Conservation (phyloP, 768 basidiomycete genomes). For the Pulveroboletus ravenelii region DNA sequence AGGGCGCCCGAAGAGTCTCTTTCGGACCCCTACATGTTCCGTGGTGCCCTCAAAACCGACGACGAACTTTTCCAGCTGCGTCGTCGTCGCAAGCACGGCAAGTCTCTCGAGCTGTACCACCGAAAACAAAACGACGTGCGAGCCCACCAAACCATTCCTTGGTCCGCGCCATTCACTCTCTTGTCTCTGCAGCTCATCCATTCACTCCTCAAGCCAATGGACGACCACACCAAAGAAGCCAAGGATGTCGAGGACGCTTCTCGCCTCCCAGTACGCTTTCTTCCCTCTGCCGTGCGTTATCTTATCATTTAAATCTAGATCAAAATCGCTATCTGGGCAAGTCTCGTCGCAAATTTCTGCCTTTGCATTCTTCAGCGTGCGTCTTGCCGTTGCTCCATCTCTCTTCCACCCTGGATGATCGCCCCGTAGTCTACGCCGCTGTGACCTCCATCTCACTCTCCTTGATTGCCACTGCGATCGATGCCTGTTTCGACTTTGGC, state of each 20-base stretch:
- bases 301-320: slow-evolving; percentile 43
- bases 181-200: slow-evolving; percentile 61
- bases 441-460: slow-evolving; percentile 79
- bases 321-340: slow-evolving; percentile 83
- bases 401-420: not conserved
- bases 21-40: slow-evolving; percentile 65
- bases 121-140: slow-evolving; percentile 67
- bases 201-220: slow-evolving; percentile 88
- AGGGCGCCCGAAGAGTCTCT: slow-evolving; percentile 24
- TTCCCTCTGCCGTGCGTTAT: not conserved
- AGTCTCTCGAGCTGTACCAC: slow-evolving; percentile 62
- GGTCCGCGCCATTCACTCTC: not conserved
- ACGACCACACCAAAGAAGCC: slow-evolving; percentile 82
- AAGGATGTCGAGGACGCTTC: slow-evolving; percentile 59
- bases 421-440: slow-evolving; percentile 78
- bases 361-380: slow-evolving; percentile 70
- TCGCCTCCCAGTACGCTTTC: slow-evolving; percentile 55
- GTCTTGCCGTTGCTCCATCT: not conserved
- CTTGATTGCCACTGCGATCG: slow-evolving; percentile 84
- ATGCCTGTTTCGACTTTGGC: slow-evolving; percentile 80
- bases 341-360: slow-evolving; percentile 69
- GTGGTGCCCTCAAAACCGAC: slow-evolving; percentile 55
- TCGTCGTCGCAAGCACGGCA: slow-evolving; percentile 51
- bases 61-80: slow-evolving; percentile 62
- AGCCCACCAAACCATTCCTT: not conserved